Evolutionary conservation across 345 rosid genomes (phyloP).

Genomic region (Salix purpurea): DNA sequence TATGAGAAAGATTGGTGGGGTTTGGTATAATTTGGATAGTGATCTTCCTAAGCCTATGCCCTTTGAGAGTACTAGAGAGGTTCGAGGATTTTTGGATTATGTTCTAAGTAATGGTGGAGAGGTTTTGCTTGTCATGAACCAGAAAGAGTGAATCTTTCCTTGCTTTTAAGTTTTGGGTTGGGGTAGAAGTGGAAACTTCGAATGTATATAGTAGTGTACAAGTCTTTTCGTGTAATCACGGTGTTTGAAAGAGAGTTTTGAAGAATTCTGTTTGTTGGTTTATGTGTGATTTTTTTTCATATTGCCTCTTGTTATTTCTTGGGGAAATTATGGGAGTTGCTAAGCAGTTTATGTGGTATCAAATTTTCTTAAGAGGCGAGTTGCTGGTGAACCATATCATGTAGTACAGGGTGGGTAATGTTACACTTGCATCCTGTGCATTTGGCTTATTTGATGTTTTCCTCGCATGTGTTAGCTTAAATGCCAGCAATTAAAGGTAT

Average conservation of each 20-base stretch:
- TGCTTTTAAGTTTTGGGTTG: not conserved
- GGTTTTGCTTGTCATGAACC: conserved; percentile 60
- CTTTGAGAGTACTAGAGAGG: conserved; percentile 43
- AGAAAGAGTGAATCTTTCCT: conserved; percentile 1
- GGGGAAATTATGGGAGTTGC: not conserved
- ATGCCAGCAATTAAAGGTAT: not conserved
- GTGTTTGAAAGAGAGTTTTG: not conserved
- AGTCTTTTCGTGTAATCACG: not conserved
- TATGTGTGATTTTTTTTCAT: too few relatives aligned
- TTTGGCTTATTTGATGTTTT: not conserved
- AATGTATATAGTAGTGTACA: not conserved
- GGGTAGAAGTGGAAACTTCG: not conserved
- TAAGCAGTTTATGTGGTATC: not conserved
- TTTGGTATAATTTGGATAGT: conserved; percentile 90
- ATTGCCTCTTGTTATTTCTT: too few relatives aligned
- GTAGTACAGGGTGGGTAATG: not conserved
- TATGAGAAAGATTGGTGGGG: conserved; percentile 60
- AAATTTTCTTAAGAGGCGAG: not conserved
- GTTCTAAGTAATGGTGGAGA: conserved; percentile 51
- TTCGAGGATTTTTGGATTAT: conserved; percentile 54
- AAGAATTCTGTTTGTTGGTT: not conserved
- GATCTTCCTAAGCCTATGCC: conserved; percentile 49
- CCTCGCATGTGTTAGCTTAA: not conserved
- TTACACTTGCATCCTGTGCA: not conserved
- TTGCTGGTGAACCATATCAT: not conserved